Conservation (phyloP, 2,329 filamentous ascomycete species). For the Sporothrix brunneoviolacea region DNA sequence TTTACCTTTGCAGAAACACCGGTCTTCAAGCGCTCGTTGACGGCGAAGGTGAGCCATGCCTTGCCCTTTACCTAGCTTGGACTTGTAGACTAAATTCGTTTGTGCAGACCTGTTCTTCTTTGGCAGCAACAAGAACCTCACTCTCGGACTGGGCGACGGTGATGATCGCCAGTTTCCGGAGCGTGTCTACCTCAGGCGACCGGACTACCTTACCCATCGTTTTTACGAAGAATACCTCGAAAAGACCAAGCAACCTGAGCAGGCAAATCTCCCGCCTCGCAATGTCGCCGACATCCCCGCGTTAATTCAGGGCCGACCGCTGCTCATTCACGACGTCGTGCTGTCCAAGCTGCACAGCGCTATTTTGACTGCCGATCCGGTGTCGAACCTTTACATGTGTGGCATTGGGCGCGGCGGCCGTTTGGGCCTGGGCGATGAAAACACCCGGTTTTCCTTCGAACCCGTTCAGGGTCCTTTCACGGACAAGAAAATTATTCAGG, state of each 20-base stretch:
- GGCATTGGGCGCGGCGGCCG: slow-evolving; percentile 87
- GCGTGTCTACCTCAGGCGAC: slow-evolving; percentile 67
- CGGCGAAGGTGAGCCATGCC: slow-evolving; percentile 47
- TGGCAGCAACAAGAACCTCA: slow-evolving; percentile 93
- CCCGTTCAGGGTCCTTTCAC: slow-evolving; percentile 72
- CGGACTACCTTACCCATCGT: slow-evolving; percentile 66
- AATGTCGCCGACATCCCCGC: slow-evolving; percentile 57
- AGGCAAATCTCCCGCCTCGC: slow-evolving; percentile 15
- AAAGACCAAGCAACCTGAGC: slow-evolving; percentile 21
- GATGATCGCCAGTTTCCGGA: slow-evolving; percentile 93
- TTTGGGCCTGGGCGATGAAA: slow-evolving; percentile 82
- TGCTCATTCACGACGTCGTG: slow-evolving; percentile 72
- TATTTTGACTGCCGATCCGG: slow-evolving; percentile 76
- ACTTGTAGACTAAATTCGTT: background rate
- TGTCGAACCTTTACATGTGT: slow-evolving; percentile 87
- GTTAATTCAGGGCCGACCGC: slow-evolving; percentile 62
- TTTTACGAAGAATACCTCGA: slow-evolving; percentile 65
- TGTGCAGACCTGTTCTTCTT: slow-evolving; percentile 73
- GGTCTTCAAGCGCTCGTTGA: slow-evolving; percentile 19
- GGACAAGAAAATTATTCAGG: slow-evolving; percentile 66
- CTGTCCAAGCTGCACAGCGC: slow-evolving; percentile 92
- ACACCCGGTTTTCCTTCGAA: slow-evolving; percentile 77
- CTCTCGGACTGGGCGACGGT: slow-evolving; percentile 87
- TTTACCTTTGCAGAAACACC: slow-evolving; percentile 15
- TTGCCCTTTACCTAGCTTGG: background rate